A percentile compares a stretch with the other conserved stretches of the same genome.
Conservation (phyloP, 768 basidiomycete genomes). For the Serendipita sp. region DNA sequence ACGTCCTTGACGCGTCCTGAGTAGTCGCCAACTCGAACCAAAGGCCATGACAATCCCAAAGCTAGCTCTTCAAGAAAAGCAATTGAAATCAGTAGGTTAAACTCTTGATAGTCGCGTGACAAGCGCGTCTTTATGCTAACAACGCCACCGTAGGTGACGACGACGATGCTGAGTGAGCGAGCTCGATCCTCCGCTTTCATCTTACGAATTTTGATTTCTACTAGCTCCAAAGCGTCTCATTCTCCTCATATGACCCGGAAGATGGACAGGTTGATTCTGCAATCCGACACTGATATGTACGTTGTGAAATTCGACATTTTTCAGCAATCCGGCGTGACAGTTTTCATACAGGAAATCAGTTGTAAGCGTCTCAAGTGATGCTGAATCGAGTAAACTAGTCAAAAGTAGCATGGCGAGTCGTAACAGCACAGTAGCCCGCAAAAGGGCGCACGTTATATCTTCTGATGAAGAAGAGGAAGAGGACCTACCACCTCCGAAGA, state of each 20-base stretch:
- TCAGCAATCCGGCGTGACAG: neutral
- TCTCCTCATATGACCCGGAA: neutral
- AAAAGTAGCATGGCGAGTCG: neutral
- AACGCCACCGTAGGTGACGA: neutral
- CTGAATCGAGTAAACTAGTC: neutral
- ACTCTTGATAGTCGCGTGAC: neutral
- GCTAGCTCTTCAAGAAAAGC: neutral
- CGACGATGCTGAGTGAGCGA: neutral
- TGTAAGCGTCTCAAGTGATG: neutral
- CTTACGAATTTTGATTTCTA: neutral
- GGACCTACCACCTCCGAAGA: neutral
- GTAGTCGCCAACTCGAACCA: neutral
- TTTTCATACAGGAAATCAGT: neutral
- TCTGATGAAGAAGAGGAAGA: constrained; percentile 8
- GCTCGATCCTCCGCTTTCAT: neutral
- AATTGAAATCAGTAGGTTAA: constrained; percentile 1
- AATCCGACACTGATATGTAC: neutral
- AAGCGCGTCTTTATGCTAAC: neutral
- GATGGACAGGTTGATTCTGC: neutral
- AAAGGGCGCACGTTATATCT: neutral
- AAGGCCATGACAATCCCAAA: neutral
- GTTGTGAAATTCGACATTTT: neutral
- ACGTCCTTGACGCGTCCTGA: neutral
- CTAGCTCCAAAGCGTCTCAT: neutral
- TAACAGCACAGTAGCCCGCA: neutral